Evolutionary conservation across 2,329 filamentous ascomycete species (phyloP).

Genomic region (Hirsutella minnesotensis): DNA sequence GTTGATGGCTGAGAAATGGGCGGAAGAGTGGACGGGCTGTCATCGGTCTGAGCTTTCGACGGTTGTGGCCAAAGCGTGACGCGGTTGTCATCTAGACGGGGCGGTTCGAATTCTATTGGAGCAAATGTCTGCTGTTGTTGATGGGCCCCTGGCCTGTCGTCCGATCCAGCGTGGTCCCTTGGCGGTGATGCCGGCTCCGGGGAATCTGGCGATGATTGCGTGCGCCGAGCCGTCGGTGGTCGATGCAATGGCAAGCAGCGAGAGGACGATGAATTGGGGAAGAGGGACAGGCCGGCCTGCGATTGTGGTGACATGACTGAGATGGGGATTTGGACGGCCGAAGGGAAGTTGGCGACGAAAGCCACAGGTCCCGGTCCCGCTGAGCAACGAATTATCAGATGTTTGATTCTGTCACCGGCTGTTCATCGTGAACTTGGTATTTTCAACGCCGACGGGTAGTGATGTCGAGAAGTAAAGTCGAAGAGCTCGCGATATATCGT

Average conservation of each 20-base stretch:
- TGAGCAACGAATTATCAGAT: no score
- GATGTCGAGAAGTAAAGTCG: no score
- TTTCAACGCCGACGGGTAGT: no score
- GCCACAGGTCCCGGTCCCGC: no score
- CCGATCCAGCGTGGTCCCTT: not conserved
- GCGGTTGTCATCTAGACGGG: not conserved
- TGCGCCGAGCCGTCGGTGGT: not conserved
- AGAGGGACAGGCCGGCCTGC: conserved; percentile 35
- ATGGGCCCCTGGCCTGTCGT: not conserved
- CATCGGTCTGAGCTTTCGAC: not conserved
- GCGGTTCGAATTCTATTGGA: not conserved
- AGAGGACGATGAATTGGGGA: conserved; percentile 36
- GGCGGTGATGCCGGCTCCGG: not conserved
- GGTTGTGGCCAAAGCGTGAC: not conserved
- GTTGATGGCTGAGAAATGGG: conserved; percentile 9
- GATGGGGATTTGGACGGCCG: no score
- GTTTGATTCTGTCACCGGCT: no score
- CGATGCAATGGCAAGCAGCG: conserved; percentile 6
- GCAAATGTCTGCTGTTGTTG: not conserved
- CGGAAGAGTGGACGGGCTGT: no score
- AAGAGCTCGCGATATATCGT: no score
- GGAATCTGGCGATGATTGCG: not conserved
- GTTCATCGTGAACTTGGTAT: no score
- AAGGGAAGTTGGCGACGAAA: no score
- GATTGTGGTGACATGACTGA: conserved; percentile 1